A percentile compares a stretch with the other conserved stretches of the same genome.
Evolutionary conservation across 2,329 filamentous ascomycete species (phyloP).

Genomic region (Helminthosporium solani): DNA sequence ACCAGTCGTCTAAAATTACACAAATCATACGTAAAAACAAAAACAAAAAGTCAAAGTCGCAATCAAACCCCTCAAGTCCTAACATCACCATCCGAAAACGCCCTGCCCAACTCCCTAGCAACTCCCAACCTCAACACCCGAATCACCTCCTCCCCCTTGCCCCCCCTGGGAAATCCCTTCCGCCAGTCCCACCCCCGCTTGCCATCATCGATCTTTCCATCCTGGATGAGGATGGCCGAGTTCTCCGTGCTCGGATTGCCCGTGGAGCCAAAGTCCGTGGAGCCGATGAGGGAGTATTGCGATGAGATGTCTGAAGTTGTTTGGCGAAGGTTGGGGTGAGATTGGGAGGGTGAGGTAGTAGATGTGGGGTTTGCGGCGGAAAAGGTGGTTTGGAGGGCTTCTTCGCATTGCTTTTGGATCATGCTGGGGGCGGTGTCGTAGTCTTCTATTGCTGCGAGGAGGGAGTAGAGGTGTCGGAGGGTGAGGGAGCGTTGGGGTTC

Average conservation of each 20-base stretch:
- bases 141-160: constrained; percentile 69
- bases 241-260: constrained; percentile 40
- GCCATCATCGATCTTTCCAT: constrained; percentile 39
- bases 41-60: too few species aligned
- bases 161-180: constrained; percentile 56
- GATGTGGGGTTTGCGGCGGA: constrained; percentile 58
- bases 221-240: constrained; percentile 51
- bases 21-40: too few species aligned
- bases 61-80: neutral
- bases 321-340: constrained; percentile 46
- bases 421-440: constrained; percentile 71
- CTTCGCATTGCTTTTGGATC: constrained; percentile 72
- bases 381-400: constrained; percentile 75
- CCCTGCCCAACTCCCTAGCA: constrained; percentile 69
- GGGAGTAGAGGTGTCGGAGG: constrained; percentile 69
- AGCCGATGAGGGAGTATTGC: constrained; percentile 71
- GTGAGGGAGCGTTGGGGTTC: constrained; percentile 62
- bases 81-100: constrained; percentile 69
- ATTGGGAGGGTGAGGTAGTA: constrained; percentile 56
- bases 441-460: constrained; percentile 78
- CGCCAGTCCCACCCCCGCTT: constrained; percentile 75
- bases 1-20: too few species aligned
- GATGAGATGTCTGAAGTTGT: constrained; percentile 53
- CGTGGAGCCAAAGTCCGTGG: constrained; percentile 63
- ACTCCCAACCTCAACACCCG: constrained; percentile 70